Evolutionary conservation across 805 yeast species (phyloP).

Genomic region (Saccharomyces jurei): DNA sequence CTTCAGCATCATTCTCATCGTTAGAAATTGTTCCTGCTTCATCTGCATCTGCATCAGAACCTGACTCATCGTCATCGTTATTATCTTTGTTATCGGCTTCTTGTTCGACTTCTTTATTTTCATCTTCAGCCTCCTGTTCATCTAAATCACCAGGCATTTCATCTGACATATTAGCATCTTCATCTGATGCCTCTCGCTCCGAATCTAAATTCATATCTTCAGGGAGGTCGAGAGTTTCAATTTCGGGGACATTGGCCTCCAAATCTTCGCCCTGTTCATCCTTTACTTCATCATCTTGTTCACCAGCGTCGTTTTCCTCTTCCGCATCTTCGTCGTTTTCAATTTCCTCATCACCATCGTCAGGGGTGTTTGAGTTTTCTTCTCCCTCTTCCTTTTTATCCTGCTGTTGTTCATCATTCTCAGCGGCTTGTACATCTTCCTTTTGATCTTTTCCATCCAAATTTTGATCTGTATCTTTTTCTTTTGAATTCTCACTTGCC

Average conservation of each 20-base stretch:
- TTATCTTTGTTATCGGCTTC: conserved; percentile 21
- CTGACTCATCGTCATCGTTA: conserved; percentile 22
- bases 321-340: conserved; percentile 48
- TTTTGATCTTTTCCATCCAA: conserved; percentile 49
- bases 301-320: conserved; percentile 68
- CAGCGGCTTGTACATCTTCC: conserved; percentile 34
- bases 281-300: conserved; percentile 70
- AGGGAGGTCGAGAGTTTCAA: conserved; percentile 82
- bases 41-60: conserved; percentile 29
- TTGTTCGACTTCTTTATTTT: conserved; percentile 17
- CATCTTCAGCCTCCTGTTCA: conserved; percentile 30
- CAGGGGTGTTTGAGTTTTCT: conserved; percentile 22
- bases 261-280: conserved; percentile 62
- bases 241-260: conserved; percentile 70
- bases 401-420: conserved; percentile 32
- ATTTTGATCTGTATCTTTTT: conserved; percentile 69
- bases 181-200: conserved; percentile 53
- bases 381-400: conserved; percentile 28
- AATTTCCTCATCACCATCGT: conserved; percentile 37
- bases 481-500: conserved; percentile 65
- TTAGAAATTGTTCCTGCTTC: conserved; percentile 30
- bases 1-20: conserved; percentile 22
- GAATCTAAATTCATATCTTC: conserved; percentile 86
- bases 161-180: conserved; percentile 36
- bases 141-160: conserved; percentile 31